A percentile compares a stretch with the other conserved stretches of the same genome.
Conservation (phyloP, 345 rosid genomes). For the Luvunga scandens region DNA sequence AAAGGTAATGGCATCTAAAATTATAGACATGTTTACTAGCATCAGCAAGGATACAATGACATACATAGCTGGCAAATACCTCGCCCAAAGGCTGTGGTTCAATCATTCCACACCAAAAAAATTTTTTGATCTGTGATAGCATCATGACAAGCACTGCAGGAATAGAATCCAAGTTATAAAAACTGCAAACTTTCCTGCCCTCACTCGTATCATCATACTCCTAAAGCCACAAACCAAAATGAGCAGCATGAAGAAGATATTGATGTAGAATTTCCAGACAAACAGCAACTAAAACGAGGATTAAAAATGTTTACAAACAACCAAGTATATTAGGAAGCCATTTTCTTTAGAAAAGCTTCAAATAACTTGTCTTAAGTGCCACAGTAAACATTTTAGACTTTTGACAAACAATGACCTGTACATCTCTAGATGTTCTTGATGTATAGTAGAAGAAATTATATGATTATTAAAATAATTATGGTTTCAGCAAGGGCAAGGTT, state of each 20-base stretch:
- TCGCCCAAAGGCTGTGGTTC: constrained; percentile 85
- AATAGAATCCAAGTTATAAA: constrained; percentile 71
- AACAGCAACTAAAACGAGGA: background rate
- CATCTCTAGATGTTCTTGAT: background rate
- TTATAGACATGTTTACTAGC: constrained; percentile 7
- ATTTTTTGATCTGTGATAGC: constrained; percentile 95
- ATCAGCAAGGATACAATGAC: constrained; percentile 2
- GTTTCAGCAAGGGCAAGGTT: background rate
- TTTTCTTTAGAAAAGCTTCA: background rate
- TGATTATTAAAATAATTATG: background rate
- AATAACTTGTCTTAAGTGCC: background rate
- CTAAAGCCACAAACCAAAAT: constrained; percentile 29
- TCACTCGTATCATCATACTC: constrained; percentile 88
- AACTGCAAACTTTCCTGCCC: constrained; percentile 90
- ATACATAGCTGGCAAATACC: constrained; percentile 28
- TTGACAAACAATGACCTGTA: background rate
- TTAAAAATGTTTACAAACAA: background rate
- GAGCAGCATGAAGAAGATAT: background rate
- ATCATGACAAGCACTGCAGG: constrained; percentile 90
- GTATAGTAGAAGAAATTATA: too few species aligned
- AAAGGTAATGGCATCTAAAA: constrained; percentile 73
- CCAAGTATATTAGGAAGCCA: background rate
- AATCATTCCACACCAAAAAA: constrained; percentile 86
- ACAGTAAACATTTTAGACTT: background rate
- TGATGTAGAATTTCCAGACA: background rate